phyloP scores from a whole-genome alignment of 345 rosid species.

The Nasturtium officinale region DNA sequence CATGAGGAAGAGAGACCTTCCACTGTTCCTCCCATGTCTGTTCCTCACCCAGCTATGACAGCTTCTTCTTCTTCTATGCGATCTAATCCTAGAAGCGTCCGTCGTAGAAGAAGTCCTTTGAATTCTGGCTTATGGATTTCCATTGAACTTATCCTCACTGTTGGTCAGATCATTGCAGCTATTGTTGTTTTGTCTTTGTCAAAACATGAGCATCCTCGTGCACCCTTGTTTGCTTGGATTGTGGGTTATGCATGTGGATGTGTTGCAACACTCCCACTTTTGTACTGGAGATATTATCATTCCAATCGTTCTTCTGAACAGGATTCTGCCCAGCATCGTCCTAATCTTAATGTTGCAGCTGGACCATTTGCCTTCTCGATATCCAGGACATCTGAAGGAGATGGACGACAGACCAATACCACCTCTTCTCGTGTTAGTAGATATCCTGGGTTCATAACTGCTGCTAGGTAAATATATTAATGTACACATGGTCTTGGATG shows the following conservation, averaged over 20 bases:
- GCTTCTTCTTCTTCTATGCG: slow-evolving; percentile 51
- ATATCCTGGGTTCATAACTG: slow-evolving; percentile 52
- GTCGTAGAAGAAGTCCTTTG: slow-evolving; percentile 85
- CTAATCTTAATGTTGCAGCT: slow-evolving; percentile 68
- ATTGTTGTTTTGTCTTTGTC: slow-evolving; percentile 74
- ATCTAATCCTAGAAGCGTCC: slow-evolving; percentile 57
- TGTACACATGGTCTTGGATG: background rate
- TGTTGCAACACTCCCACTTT: slow-evolving; percentile 80
- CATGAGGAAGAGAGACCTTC: slow-evolving; percentile 63
- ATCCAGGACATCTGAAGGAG: slow-evolving; percentile 68
- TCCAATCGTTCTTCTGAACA: slow-evolving; percentile 70
- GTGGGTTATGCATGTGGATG: slow-evolving; percentile 94
- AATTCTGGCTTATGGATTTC: slow-evolving; percentile 97
- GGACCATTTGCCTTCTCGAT: slow-evolving; percentile 80
- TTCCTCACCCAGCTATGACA: slow-evolving; percentile 49
- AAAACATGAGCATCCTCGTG: slow-evolving; percentile 73
- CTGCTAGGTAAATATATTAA: slow-evolving; percentile 57
- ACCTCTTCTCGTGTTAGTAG: slow-evolving; percentile 63
- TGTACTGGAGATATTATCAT: slow-evolving; percentile 84
- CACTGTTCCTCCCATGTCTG: slow-evolving; percentile 41
- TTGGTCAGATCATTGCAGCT: slow-evolving; percentile 89
- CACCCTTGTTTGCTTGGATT: slow-evolving; percentile 84
- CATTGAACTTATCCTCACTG: slow-evolving; percentile 71
- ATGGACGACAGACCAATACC: slow-evolving; percentile 51
- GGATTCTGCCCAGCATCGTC: slow-evolving; percentile 67